phyloP scores from a whole-genome alignment of 306 rosid species.

The Ceratonia siliqua region DNA sequence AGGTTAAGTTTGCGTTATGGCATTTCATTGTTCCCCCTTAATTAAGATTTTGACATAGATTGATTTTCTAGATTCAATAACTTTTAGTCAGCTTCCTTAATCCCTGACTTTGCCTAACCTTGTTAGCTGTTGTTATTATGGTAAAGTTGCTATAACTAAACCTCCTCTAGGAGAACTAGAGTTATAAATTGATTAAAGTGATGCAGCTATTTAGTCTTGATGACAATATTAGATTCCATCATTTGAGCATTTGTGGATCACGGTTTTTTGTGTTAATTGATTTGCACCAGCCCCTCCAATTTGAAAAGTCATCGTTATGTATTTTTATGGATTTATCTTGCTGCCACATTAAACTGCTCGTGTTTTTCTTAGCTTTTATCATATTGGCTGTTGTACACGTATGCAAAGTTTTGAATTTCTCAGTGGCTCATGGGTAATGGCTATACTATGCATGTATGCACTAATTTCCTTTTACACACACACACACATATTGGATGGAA shows the following conservation, averaged over 20 bases:
- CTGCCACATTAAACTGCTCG: background rate
- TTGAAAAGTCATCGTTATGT: background rate
- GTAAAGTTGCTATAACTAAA: background rate
- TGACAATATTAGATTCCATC: background rate
- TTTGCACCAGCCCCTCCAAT: background rate
- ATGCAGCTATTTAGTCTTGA: background rate
- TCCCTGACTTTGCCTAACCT: background rate
- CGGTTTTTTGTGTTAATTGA: background rate
- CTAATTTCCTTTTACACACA: background rate
- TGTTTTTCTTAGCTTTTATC: background rate
- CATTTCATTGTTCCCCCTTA: background rate
- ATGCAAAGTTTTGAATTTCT: slow-evolving; percentile 8
- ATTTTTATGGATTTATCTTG: background rate
- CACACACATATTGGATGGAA: too few relatives aligned
- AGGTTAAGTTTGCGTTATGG: background rate
- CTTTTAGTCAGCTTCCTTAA: background rate
- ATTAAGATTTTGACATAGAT: background rate
- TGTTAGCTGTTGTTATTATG: background rate
- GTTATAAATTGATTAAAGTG: background rate
- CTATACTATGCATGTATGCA: background rate
- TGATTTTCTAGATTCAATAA: background rate
- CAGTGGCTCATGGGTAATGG: slow-evolving; percentile 4
- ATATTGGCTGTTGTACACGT: background rate
- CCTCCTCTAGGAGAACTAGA: background rate
- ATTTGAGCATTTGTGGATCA: background rate